Conservation (phyloP, 768 basidiomycete species). For the Omphalotus guepiniiformis region DNA sequence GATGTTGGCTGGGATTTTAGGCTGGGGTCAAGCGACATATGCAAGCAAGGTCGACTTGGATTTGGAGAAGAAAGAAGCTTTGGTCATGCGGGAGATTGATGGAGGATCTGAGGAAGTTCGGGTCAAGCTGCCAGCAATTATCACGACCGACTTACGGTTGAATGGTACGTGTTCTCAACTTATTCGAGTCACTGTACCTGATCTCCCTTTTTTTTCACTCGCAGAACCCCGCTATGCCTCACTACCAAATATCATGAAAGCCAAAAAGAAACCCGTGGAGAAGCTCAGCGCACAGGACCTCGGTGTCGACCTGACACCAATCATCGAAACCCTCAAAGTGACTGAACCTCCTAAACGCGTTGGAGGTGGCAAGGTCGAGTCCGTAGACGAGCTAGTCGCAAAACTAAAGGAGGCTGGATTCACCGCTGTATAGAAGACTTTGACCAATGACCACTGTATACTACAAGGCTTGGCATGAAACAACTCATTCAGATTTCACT, state of each 20-base stretch:
- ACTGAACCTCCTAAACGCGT: conserved; percentile 85
- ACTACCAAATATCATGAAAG: conserved; percentile 97
- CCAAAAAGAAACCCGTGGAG: conserved; percentile 97
- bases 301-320: conserved; percentile 77
- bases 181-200: not conserved
- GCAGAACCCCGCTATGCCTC: conserved; percentile 95
- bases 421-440: conserved; percentile 32
- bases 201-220: not conserved
- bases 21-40: conserved; percentile 93
- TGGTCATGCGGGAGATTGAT: conserved; percentile 88
- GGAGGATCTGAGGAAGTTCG: conserved; percentile 85
- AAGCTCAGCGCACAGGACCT: conserved; percentile 78
- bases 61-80: conserved; percentile 53
- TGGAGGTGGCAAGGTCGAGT: conserved; percentile 89
- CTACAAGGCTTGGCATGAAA: too few species aligned
- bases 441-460: too few species aligned
- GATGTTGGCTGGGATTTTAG: conserved; percentile 91
- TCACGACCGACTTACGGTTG: conserved; percentile 91
- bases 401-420: conserved; percentile 88
- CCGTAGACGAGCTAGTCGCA: conserved; percentile 83
- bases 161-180: conserved; percentile 23
- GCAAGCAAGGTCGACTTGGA: conserved; percentile 84
- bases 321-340: conserved; percentile 83
- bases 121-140: conserved; percentile 74
- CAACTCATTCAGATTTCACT: too few species aligned